Conservation (phyloP, 441 rosid genomes). For the Euphorbia celastroides region DNA sequence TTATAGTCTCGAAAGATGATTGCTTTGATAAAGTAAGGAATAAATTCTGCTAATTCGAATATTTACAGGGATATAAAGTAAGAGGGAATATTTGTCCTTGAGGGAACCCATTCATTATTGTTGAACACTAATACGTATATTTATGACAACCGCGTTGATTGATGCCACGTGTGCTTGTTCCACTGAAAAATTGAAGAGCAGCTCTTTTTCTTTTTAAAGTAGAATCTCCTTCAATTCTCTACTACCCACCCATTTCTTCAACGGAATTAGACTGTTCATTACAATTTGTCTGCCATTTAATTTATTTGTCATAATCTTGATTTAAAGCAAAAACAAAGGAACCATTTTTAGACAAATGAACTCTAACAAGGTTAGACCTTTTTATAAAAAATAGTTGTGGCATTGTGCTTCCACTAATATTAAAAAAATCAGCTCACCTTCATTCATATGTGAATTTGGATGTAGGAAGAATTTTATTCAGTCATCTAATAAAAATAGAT, state of each 20-base stretch:
- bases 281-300: conserved; percentile 12
- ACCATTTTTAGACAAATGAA: no score
- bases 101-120: background rate
- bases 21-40: conserved; percentile 31
- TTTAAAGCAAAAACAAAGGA: no score
- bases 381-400: no score
- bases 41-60: conserved; percentile 37
- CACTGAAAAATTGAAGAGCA: conserved; percentile 8
- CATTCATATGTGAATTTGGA: no score
- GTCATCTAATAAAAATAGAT: no score
- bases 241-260: background rate
- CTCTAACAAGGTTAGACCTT: no score
- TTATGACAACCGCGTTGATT: background rate
- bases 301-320: conserved; percentile 2
- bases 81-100: conserved; percentile 34
- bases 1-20: conserved; percentile 25
- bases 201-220: background rate
- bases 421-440: no score
- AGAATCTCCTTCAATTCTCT: conserved; percentile 12
- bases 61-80: conserved; percentile 47
- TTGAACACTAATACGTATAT: no score
- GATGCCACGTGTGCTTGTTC: background rate
- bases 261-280: conserved; percentile 2
- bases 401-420: no score
- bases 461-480: no score